phyloP scores from a whole-genome alignment of 805 yeast genomes.

The Starmera dryadoides region DNA sequence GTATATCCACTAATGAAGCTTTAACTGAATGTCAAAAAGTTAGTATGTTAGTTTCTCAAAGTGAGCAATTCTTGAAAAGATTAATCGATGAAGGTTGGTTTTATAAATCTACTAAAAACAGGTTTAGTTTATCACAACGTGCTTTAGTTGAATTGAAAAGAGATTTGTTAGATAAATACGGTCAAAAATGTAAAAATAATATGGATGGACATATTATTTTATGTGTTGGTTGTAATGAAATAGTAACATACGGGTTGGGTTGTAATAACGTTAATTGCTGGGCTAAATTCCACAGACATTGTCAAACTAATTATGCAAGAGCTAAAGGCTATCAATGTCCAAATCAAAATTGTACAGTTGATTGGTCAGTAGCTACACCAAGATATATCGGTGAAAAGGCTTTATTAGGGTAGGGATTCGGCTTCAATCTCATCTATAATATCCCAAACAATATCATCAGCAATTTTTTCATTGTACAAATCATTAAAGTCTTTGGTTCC shows the following conservation, averaged over 20 bases:
- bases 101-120: slow-evolving; percentile 24
- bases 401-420: slow-evolving; percentile 32
- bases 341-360: slow-evolving; percentile 16
- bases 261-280: slow-evolving; percentile 29
- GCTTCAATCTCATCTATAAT: slow-evolving; percentile 77
- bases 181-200: slow-evolving; percentile 18
- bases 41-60: slow-evolving; percentile 31
- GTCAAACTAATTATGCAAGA: slow-evolving; percentile 33
- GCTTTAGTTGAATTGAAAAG: slow-evolving; percentile 40
- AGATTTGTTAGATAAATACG: slow-evolving; percentile 37
- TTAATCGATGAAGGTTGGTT: slow-evolving; percentile 51
- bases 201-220: slow-evolving; percentile 29
- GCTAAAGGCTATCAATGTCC: slow-evolving; percentile 29
- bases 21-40: slow-evolving; percentile 10
- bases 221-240: slow-evolving; percentile 45
- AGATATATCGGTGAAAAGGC: slow-evolving; percentile 9
- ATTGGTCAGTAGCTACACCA: slow-evolving; percentile 11
- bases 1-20: slow-evolving; percentile 23
- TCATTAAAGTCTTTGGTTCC: slow-evolving; percentile 45
- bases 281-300: slow-evolving; percentile 39
- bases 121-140: slow-evolving; percentile 31
- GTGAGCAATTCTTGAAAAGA: slow-evolving; percentile 29
- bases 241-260: slow-evolving; percentile 45
- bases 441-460: slow-evolving; percentile 82
- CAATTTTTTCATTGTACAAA: slow-evolving; percentile 60